Percentiles rank a stretch among this genome's conserved stretches.
These are phyloP conservation scores for Clarireedia paspali DNA, from an alignment of 2,329 filamentous ascomycete genomes.

Conservation along the genomic window DNA sequence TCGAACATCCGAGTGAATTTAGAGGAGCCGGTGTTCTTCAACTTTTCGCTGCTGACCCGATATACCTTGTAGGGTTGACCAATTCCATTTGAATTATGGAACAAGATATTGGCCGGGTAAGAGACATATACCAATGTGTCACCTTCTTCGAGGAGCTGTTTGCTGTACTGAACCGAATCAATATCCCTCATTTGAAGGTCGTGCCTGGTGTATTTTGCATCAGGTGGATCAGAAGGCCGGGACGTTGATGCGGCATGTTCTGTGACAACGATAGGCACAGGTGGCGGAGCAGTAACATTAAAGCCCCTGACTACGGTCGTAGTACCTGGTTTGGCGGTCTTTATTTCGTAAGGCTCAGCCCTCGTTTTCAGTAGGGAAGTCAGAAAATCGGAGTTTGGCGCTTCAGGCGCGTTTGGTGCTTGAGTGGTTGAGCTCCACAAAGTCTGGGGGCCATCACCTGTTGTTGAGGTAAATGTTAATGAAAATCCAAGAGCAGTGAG, in stretches of 20 bases:
- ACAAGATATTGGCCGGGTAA: slow-evolving; percentile 26
- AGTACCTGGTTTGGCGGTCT: no score
- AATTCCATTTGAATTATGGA: slow-evolving; percentile 21
- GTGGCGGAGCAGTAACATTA: neutral
- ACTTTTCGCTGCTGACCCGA: slow-evolving; percentile 39
- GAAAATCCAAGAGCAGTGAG: no score
- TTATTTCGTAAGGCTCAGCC: no score
- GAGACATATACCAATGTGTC: slow-evolving; percentile 39
- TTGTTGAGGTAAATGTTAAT: no score
- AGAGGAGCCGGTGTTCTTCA: slow-evolving; percentile 39
- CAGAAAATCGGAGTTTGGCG: no score
- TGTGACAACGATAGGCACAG: neutral
- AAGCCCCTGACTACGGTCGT: no score
- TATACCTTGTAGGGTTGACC: slow-evolving; percentile 30
- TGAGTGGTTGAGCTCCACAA: no score
- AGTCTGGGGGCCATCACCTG: no score
- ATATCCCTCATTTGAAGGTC: slow-evolving; percentile 11
- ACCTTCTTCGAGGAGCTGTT: slow-evolving; percentile 25
- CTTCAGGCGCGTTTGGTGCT: no score
- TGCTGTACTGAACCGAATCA: slow-evolving; percentile 14
- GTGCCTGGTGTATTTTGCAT: neutral
- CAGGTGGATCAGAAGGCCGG: neutral
- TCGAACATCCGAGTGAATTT: slow-evolving; percentile 40
- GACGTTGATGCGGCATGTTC: neutral
- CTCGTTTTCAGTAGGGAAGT: no score